Base-by-base conservation (phyloP, 345 rosid species). In the Populus davidiana region DNA sequence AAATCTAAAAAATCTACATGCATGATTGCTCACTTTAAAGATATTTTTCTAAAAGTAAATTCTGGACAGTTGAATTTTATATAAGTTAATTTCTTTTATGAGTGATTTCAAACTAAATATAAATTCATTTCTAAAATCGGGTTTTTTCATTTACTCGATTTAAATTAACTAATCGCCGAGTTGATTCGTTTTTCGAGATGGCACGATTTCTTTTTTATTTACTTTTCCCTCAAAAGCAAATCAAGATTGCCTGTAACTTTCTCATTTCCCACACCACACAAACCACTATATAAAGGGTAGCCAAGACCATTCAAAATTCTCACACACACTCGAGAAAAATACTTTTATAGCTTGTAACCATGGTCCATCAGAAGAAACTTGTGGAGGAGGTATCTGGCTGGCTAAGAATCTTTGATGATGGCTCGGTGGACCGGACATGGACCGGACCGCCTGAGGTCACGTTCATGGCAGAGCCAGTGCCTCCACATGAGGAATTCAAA, bases 341-440 rank as follows among this genome's bases (percentile, higher is more conserved):
- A 65, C 39, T 17, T 17, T 0, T 23, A 13, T 17, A 7, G 56
- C n/a, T 38, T 8, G 61, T 9, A 43, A 43, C 31, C 31, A 89
- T 91, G 94, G 82, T 31, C 2, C 16, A 20, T 2, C 77, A 82
- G 18, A 86, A 64, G 77, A 81, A 35, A 44, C 18, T 86, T 16
- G 85, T 88, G 8, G 86, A 87, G 0, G 89, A 90, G 52, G 96
- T 91, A 9, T 88, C 96, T 43, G 92, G 96, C 18, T 91, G 93
- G 96, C 88, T 91, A 8, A 69, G 85, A 38, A 73, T 85, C 73
- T 87, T 82, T 38, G 83, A 84, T 2, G 96, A 89, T 35, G 96
- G 92, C 54, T 86, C 86, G 0, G 89, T 88, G 7, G 96, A 88
- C 79, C 79, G 96, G 25, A 76, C 88, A 2, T 89, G 96, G 96